Evolutionary conservation across 1,139 yeast species (phyloP), one percentile per base, ranked within the genome.

Genomic region (Pichia sp.): DNA sequence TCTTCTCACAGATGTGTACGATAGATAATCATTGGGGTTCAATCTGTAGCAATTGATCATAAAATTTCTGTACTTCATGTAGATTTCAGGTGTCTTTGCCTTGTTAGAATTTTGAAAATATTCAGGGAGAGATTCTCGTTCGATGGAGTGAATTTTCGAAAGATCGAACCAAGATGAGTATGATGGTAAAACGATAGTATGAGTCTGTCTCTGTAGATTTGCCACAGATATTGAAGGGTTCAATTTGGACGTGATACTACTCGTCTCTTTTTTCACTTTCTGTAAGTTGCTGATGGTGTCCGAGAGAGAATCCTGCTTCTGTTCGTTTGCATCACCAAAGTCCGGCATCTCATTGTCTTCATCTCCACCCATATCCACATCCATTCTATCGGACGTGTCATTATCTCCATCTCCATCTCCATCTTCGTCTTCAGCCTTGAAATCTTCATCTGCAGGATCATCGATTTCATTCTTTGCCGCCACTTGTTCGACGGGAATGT

Each of bases 1-100:
- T 53, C 99, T 77, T 52, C 98, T 79, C 42, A 94, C 85, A 0
- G 97, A 93, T 0, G 98, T 91, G 38, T 87, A 82, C 0, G 96
- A 86, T 35, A 91, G 68, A 53, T 85, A 88, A 59, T 91, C 98
- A 51, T 81, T 79, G 12, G 98, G 98, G 55, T 91, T 88, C 42
- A 91, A 65, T 48, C 98, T 70, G 58, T 91, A 93, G 6, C 96
- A 74, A 59, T 91, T 87, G 33, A 91, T 70, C 94, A 91, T 86
- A 58, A 91, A 91, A 57, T 88, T 91, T 55, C 99, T 75, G 58
- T 87, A 88, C 56, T 82, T 84, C 40, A 76, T 72, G 59, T 88
- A 91, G 29, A 87, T 80, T 49, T 81, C 77, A 4, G 96, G 94
- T 1, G 96, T 85, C 58, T 93, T 93, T 30, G 93, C 53, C 28